A percentile compares a stretch with the other conserved stretches of the same genome.
Conservation (phyloP, 2,329 filamentous ascomycete species). For the Aspergillus pseudotamarii region DNA sequence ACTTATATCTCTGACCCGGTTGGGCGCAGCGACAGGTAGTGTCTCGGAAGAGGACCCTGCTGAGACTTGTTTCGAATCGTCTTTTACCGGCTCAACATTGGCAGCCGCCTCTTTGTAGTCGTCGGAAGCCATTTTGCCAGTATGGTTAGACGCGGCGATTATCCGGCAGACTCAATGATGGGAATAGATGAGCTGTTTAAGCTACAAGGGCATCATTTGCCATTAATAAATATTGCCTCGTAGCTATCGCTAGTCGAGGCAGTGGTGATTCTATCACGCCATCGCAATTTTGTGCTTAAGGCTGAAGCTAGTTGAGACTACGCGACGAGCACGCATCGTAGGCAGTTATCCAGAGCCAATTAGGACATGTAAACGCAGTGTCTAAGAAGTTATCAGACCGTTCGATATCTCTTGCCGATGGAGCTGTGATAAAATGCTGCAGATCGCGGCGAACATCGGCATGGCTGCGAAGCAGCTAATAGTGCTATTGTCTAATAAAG, state of each 20-base stretch:
- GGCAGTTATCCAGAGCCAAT: conserved; percentile 10
- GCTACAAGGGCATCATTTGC: neutral
- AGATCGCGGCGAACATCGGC: conserved; percentile 1
- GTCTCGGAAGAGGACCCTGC: conserved; percentile 20
- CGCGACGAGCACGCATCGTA: neutral
- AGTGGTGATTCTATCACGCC: conserved; percentile 17
- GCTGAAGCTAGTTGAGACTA: neutral
- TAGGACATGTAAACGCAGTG: neutral
- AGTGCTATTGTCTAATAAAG: neutral
- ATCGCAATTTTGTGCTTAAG: conserved; percentile 11
- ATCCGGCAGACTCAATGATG: neutral
- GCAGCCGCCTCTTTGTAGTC: conserved; percentile 14
- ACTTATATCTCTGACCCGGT: conserved; percentile 9
- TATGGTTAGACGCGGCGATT: neutral
- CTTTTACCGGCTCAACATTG: conserved; percentile 7
- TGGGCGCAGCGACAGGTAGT: conserved; percentile 7
- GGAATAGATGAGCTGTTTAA: neutral
- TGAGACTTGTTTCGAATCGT: conserved; percentile 16
- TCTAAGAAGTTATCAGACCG: neutral
- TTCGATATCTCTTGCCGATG: neutral
- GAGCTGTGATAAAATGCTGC: neutral
- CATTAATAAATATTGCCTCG: neutral
- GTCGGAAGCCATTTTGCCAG: conserved; percentile 20
- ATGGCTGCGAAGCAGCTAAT: neutral
- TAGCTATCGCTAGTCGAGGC: neutral